A percentile compares a stretch with the other conserved stretches of the same genome.
These are phyloP conservation scores for Acrodontium crateriforme DNA, from an alignment of 2,329 filamentous ascomycete species.

Conservation along the genomic window DNA sequence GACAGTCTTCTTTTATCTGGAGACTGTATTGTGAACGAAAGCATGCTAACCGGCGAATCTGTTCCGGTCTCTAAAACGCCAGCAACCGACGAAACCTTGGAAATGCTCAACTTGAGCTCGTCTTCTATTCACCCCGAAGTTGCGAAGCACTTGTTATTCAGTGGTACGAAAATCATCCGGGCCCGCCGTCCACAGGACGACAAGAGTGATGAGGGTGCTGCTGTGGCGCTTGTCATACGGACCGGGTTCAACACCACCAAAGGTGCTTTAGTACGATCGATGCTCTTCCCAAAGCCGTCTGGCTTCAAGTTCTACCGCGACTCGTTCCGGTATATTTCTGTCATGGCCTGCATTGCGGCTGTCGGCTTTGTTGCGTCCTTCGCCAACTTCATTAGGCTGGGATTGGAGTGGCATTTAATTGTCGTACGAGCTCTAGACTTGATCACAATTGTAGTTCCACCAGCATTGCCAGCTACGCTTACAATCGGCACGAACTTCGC, in stretches of 20 bases:
- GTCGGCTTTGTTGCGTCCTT: constrained; percentile 85
- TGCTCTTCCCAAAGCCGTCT: constrained; percentile 96
- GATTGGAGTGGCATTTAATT: constrained; percentile 77
- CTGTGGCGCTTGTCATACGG: constrained; percentile 78
- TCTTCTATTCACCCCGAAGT: constrained; percentile 71
- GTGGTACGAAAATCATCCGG: constrained; percentile 88
- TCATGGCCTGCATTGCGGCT: constrained; percentile 78
- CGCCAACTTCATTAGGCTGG: constrained; percentile 79
- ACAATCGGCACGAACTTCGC: constrained; percentile 97
- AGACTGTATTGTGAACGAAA: constrained; percentile 97
- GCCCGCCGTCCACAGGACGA: constrained; percentile 78
- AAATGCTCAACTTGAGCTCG: constrained; percentile 60
- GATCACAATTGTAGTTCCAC: constrained; percentile 95
- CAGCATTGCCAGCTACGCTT: constrained; percentile 82
- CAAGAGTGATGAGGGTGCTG: constrained; percentile 74
- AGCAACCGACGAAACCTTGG: constrained; percentile 66
- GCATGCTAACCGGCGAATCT: constrained; percentile 95
- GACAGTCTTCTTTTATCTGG: constrained; percentile 84
- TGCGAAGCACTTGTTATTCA: constrained; percentile 82
- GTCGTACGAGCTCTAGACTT: constrained; percentile 83
- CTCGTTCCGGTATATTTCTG: constrained; percentile 92
- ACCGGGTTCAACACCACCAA: constrained; percentile 98
- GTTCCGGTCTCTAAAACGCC: constrained; percentile 91
- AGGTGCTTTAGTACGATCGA: constrained; percentile 84
- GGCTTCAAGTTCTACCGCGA: constrained; percentile 98